These are phyloP conservation scores for Triticum monococcum DNA, from an alignment of 176 grass and related monocot genomes.

Conservation along the genomic window DNA sequence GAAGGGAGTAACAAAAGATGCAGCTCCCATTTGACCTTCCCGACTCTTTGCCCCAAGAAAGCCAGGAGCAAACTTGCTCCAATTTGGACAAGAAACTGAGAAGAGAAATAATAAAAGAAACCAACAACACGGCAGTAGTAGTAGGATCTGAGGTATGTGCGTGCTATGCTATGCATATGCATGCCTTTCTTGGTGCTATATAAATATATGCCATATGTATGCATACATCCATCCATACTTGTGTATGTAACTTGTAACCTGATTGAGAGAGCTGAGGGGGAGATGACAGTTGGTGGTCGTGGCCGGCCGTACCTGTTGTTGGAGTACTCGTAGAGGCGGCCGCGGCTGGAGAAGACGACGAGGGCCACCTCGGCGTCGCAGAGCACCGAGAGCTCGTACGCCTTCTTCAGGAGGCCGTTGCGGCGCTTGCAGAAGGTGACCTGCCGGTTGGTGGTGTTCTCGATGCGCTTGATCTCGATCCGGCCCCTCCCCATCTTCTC, in stretches of 20 bases:
- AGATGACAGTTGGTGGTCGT: background rate
- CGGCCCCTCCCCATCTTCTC: slow-evolving; percentile 65
- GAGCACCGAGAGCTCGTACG: slow-evolving; percentile 76
- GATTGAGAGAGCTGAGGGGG: background rate
- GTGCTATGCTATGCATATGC: slow-evolving; percentile 14
- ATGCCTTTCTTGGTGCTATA: slow-evolving; percentile 17
- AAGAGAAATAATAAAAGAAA: background rate
- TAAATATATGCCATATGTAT: background rate
- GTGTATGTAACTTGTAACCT: background rate
- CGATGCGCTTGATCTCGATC: slow-evolving; percentile 89
- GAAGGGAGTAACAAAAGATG: slow-evolving; percentile 53
- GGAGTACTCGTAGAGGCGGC: slow-evolving; percentile 79
- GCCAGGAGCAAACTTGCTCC: slow-evolving; percentile 45
- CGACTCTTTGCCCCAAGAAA: slow-evolving; percentile 36
- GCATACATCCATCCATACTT: background rate
- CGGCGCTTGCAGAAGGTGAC: slow-evolving; percentile 92
- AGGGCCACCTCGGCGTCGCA: slow-evolving; percentile 79
- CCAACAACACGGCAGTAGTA: background rate
- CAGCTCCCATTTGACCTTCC: slow-evolving; percentile 50
- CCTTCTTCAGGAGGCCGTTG: slow-evolving; percentile 84
- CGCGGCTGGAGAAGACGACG: slow-evolving; percentile 79
- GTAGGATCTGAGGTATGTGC: slow-evolving; percentile 25
- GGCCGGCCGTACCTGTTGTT: slow-evolving; percentile 52
- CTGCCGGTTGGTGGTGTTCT: slow-evolving; percentile 77
- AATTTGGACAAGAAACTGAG: slow-evolving; percentile 38